Conservation (phyloP, 257 asterid genomes). For the Fraxinus pennsylvanica region DNA sequence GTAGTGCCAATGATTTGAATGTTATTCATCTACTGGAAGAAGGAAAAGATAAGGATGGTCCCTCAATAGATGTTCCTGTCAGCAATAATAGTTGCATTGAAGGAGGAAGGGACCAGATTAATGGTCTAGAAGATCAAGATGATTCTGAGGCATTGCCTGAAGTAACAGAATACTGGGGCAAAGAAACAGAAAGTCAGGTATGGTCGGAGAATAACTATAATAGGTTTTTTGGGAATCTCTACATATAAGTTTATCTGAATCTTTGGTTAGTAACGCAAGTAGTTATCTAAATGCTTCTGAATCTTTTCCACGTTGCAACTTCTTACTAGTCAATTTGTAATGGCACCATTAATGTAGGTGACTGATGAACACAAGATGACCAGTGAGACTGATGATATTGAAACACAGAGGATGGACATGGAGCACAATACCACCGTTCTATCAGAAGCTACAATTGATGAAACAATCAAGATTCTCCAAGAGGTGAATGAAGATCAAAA, state of each 20-base stretch:
- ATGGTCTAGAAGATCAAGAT: slow-evolving; percentile 7
- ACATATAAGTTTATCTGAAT: neutral
- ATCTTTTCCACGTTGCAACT: neutral
- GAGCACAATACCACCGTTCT: neutral
- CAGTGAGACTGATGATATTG: neutral
- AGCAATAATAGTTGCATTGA: neutral
- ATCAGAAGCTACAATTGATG: slow-evolving; percentile 18
- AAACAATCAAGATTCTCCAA: neutral
- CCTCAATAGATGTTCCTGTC: neutral
- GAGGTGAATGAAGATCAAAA: slow-evolving; percentile 18
- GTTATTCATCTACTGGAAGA: neutral
- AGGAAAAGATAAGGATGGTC: neutral
- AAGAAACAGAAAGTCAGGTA: slow-evolving; percentile 13
- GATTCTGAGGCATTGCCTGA: slow-evolving; percentile 5
- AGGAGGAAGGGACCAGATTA: neutral
- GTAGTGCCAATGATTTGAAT: neutral
- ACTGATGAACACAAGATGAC: slow-evolving; percentile 7
- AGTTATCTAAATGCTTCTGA: neutral
- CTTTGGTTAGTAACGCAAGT: neutral
- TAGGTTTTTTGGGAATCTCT: neutral
- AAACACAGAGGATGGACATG: neutral
- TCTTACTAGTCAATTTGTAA: neutral
- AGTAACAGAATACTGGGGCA: slow-evolving; percentile 15
- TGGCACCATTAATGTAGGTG: neutral
- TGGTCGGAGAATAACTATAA: neutral